Conservation (phyloP, 2,329 filamentous ascomycete genomes). For the Colletotrichum godetiae region DNA sequence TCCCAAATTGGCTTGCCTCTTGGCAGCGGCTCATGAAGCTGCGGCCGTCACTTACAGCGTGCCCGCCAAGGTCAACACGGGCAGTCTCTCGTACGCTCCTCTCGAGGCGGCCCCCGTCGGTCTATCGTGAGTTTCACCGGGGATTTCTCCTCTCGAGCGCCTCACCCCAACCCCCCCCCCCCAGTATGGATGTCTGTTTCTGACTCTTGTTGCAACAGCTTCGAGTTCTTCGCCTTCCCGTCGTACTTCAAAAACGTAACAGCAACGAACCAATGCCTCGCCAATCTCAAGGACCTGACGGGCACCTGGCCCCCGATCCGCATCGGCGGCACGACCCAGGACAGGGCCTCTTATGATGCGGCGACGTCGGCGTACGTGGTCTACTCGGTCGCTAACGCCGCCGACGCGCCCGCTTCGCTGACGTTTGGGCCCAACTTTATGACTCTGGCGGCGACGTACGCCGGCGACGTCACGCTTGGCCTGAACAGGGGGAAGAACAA, state of each 20-base stretch:
- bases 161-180: too few relatives aligned
- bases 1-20: background rate
- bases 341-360: slow-evolving; percentile 63
- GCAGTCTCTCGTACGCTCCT: slow-evolving; percentile 15
- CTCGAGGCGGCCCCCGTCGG: slow-evolving; percentile 22
- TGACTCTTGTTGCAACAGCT: slow-evolving; percentile 42
- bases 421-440: slow-evolving; percentile 66
- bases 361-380: slow-evolving; percentile 57
- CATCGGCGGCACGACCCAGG: slow-evolving; percentile 70
- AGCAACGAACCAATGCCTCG: slow-evolving; percentile 61
- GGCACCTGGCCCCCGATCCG: slow-evolving; percentile 65
- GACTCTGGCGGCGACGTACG: slow-evolving; percentile 59
- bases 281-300: slow-evolving; percentile 61
- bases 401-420: slow-evolving; percentile 59
- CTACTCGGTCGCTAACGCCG: slow-evolving; percentile 59
- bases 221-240: slow-evolving; percentile 69
- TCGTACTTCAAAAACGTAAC: slow-evolving; percentile 64
- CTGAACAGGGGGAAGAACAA: slow-evolving; percentile 65
- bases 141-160: background rate
- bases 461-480: slow-evolving; percentile 61
- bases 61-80: slow-evolving; percentile 5
- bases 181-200: too few relatives aligned
- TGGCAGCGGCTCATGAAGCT: background rate
- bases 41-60: slow-evolving; percentile 11
- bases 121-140: slow-evolving; percentile 16